phyloP scores from a whole-genome alignment of 495 filamentous ascomycete species.

The Neurospora intermedia region DNA sequence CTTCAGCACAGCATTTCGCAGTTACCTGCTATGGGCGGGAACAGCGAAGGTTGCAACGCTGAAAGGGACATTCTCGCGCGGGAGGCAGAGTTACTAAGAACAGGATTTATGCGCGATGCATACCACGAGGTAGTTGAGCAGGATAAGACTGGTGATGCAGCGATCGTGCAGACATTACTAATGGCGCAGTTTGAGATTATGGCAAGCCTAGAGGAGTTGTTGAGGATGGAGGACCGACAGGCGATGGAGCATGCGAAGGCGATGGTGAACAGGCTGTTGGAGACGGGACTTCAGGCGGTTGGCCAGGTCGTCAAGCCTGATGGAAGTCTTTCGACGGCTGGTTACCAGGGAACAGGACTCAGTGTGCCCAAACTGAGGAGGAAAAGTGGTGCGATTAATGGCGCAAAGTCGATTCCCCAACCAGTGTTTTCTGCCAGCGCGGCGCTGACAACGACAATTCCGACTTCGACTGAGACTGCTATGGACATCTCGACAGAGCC shows the following conservation, averaged over 20 bases:
- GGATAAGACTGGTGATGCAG: slow-evolving; percentile 70
- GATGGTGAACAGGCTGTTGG: slow-evolving; percentile 70
- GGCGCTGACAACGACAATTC: not conserved
- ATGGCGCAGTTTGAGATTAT: slow-evolving; percentile 88
- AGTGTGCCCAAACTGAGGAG: not conserved
- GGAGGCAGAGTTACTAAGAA: slow-evolving; percentile 77
- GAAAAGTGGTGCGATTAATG: not conserved
- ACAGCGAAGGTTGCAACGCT: slow-evolving; percentile 42
- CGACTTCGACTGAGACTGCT: not conserved
- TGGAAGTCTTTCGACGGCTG: slow-evolving; percentile 52
- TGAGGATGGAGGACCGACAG: slow-evolving; percentile 70
- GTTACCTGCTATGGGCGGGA: slow-evolving; percentile 60
- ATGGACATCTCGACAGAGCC: not conserved
- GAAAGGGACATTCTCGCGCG: slow-evolving; percentile 63
- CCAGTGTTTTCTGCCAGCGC: not conserved
- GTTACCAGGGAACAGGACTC: slow-evolving; percentile 47
- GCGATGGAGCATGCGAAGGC: slow-evolving; percentile 68
- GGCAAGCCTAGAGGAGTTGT: slow-evolving; percentile 65
- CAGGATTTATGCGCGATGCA: slow-evolving; percentile 73
- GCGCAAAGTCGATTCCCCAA: not conserved
- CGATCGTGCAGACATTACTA: slow-evolving; percentile 68
- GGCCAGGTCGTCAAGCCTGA: slow-evolving; percentile 87
- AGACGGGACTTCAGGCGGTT: slow-evolving; percentile 57
- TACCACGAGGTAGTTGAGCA: slow-evolving; percentile 69
- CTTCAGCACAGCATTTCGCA: slow-evolving; percentile 75